Percentiles rank a stretch among this genome's conserved stretches.
These are phyloP conservation scores for Corylus americana DNA, from an alignment of 306 rosid genomes.

Conservation along the genomic window DNA sequence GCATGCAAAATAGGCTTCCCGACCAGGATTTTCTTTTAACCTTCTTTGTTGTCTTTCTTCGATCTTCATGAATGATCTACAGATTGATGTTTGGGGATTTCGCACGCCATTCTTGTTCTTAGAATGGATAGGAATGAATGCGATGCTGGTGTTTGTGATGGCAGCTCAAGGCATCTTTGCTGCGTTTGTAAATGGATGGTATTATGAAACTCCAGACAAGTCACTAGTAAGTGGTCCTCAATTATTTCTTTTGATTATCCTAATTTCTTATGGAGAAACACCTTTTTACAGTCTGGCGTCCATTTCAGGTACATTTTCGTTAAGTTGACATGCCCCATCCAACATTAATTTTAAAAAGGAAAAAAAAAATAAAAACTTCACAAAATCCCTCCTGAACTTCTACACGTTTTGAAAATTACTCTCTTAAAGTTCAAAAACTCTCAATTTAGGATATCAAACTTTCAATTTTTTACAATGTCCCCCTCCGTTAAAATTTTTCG, in stretches of 20 bases:
- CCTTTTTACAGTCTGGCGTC: too few relatives aligned
- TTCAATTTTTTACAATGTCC: too few relatives aligned
- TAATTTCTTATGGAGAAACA: too few relatives aligned
- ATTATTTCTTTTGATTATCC: neutral
- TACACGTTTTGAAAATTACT: too few relatives aligned
- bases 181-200: constrained; percentile 90
- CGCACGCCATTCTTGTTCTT: constrained; percentile 72
- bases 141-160: constrained; percentile 87
- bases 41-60: neutral
- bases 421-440: too few relatives aligned
- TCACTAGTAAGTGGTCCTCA: constrained; percentile 47
- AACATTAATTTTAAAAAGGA: too few relatives aligned
- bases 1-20: neutral
- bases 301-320: too few relatives aligned
- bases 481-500: too few relatives aligned
- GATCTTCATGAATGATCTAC: constrained; percentile 8
- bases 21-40: neutral
- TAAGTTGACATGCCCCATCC: too few relatives aligned
- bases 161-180: constrained; percentile 90
- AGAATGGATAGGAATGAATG: constrained; percentile 96
- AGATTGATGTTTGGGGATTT: constrained; percentile 83
- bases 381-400: too few relatives aligned
- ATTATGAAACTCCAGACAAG: constrained; percentile 45
- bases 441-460: too few relatives aligned
- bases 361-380: too few relatives aligned